Evolutionary conservation across 2,329 filamentous ascomycete species (phyloP).

Genomic region (Botrytis medusae): DNA sequence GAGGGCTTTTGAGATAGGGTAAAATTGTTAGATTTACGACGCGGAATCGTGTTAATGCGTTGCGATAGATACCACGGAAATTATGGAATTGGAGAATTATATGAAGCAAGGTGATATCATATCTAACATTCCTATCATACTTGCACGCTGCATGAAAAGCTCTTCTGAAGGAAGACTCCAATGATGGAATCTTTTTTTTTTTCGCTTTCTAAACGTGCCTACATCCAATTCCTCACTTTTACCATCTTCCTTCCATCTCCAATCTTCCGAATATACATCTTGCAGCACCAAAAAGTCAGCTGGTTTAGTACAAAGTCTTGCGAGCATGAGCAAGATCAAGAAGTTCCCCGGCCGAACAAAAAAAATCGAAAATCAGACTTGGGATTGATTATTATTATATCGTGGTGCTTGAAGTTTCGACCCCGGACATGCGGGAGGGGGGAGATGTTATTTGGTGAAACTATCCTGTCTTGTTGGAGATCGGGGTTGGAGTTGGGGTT

Average conservation of each 20-base stretch:
- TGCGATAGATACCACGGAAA: conserved; percentile 9
- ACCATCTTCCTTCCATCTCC: too few species aligned
- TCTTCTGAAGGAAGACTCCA: background rate
- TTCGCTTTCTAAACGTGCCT: background rate
- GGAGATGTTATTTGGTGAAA: too few species aligned
- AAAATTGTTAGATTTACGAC: background rate
- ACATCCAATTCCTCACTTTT: background rate
- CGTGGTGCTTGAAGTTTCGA: too few species aligned
- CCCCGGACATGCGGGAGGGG: too few species aligned
- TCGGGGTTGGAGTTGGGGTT: too few species aligned
- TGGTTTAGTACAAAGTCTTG: background rate
- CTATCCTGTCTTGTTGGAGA: too few species aligned
- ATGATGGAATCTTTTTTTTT: too few species aligned
- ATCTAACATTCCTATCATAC: background rate
- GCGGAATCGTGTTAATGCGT: background rate
- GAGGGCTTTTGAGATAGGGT: conserved; percentile 51
- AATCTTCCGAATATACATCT: background rate
- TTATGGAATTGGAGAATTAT: background rate
- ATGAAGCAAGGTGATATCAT: background rate
- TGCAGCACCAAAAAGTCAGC: background rate
- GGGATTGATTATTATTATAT: too few species aligned
- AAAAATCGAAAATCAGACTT: too few species aligned
- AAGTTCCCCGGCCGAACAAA: too few species aligned
- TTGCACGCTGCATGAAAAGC: background rate
- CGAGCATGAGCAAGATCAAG: background rate